Conservation (phyloP, 1,139 yeast genomes). For the Saccharomyces hybrid region DNA sequence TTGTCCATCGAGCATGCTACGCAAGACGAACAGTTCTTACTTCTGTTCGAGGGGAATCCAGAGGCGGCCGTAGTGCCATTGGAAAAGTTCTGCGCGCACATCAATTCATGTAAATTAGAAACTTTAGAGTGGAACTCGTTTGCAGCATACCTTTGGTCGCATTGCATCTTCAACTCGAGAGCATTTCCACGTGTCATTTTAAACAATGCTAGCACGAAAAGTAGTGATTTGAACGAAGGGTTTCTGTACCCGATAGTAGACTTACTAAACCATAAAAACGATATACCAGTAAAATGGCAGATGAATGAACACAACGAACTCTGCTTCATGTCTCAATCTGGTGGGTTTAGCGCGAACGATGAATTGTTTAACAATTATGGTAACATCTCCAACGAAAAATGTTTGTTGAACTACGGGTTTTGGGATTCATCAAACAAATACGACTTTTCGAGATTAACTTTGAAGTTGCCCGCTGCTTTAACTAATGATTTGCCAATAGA, state of each 20-base stretch:
- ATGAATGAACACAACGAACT: neutral
- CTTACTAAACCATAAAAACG: slow-evolving; percentile 62
- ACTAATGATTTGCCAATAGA: slow-evolving; percentile 13
- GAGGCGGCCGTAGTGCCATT: slow-evolving; percentile 8
- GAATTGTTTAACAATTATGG: slow-evolving; percentile 80
- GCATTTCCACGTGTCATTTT: slow-evolving; percentile 63
- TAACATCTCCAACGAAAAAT: slow-evolving; percentile 74
- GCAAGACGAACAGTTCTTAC: slow-evolving; percentile 2
- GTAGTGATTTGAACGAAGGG: slow-evolving; percentile 42
- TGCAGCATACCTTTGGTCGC: slow-evolving; percentile 65
- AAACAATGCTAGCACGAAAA: slow-evolving; percentile 22
- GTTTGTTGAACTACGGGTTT: slow-evolving; percentile 54
- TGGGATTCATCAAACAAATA: slow-evolving; percentile 44
- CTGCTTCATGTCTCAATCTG: neutral
- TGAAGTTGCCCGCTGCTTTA: slow-evolving; percentile 39
- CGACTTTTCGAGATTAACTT: slow-evolving; percentile 56
- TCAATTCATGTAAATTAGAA: neutral
- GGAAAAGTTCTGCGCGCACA: neutral
- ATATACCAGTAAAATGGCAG: slow-evolving; percentile 60
- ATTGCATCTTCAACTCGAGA: slow-evolving; percentile 61
- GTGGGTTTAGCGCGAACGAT: slow-evolving; percentile 19
- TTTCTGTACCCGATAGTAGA: slow-evolving; percentile 76
- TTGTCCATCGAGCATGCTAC: slow-evolving; percentile 8
- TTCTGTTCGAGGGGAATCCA: slow-evolving; percentile 6
- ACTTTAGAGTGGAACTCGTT: slow-evolving; percentile 48